phyloP scores from a whole-genome alignment of 192 early-diverging fungal species.

The Haplosporangium gracile region DNA sequence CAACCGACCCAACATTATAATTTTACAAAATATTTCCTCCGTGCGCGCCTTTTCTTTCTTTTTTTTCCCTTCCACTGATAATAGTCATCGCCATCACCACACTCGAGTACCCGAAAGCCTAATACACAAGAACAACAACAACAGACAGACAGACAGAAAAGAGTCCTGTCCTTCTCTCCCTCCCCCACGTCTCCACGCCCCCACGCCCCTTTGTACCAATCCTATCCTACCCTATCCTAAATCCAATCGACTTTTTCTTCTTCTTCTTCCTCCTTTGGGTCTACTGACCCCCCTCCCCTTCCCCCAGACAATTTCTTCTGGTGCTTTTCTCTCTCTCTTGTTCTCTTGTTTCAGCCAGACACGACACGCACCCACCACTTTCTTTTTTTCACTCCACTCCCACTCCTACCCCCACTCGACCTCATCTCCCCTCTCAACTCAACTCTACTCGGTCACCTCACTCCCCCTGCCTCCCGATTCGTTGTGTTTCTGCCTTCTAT shows the following conservation, averaged over 20 bases:
- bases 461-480: not conserved
- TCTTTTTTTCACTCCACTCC: not conserved
- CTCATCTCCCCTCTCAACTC: too few relatives aligned
- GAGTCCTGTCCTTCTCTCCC: too few relatives aligned
- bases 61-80: not conserved
- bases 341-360: not conserved
- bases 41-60: not conserved
- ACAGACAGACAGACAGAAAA: too few relatives aligned
- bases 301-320: not conserved
- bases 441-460: not conserved
- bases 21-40: not conserved
- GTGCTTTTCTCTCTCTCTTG: too few relatives aligned
- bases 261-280: not conserved
- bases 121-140: too few relatives aligned
- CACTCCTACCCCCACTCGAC: not conserved
- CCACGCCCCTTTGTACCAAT: too few relatives aligned
- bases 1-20: not conserved
- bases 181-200: too few relatives aligned
- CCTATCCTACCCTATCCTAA: too few relatives aligned
- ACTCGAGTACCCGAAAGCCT: too few relatives aligned
- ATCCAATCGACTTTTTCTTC: not conserved
- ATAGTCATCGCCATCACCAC: too few relatives aligned
- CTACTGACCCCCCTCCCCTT: too few relatives aligned
- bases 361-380: slow-evolving; percentile 15
- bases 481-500: not conserved